Conservation (phyloP, 1,139 yeast genomes). For the Suhomyces ambrosiae region DNA sequence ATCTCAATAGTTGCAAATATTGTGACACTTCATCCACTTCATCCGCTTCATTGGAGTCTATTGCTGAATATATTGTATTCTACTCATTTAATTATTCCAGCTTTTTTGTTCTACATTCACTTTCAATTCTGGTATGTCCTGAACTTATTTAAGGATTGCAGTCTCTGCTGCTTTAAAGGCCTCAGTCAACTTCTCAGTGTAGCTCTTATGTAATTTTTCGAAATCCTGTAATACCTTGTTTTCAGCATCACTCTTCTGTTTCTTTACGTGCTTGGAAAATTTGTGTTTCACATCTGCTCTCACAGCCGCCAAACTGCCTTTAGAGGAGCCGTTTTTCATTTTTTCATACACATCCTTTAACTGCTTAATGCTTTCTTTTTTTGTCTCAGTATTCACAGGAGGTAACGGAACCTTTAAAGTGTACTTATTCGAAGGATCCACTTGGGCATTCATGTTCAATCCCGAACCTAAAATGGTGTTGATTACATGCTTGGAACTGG, state of each 20-base stretch:
- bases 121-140: no score
- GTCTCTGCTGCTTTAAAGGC: constrained; percentile 52
- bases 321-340: constrained; percentile 54
- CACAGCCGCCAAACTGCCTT: constrained; percentile 52
- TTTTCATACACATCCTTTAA: constrained; percentile 67
- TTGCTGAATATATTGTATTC: no score
- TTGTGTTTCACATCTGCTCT: constrained; percentile 64
- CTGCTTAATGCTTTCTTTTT: constrained; percentile 57
- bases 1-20: no score
- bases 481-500: constrained; percentile 64
- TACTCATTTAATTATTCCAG: no score
- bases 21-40: no score
- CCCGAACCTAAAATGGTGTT: constrained; percentile 70
- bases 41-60: no score
- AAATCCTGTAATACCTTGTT: constrained; percentile 56
- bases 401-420: constrained; percentile 75
- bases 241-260: constrained; percentile 59
- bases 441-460: constrained; percentile 77
- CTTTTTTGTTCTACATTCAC: no score
- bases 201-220: constrained; percentile 69
- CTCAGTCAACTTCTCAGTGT: constrained; percentile 57
- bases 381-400: constrained; percentile 70
- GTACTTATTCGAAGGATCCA: constrained; percentile 71
- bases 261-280: constrained; percentile 46
- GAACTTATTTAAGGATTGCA: constrained; percentile 7